Base-by-base conservation (phyloP, 345 rosid genomes). In the Populus ilicifolia region DNA sequence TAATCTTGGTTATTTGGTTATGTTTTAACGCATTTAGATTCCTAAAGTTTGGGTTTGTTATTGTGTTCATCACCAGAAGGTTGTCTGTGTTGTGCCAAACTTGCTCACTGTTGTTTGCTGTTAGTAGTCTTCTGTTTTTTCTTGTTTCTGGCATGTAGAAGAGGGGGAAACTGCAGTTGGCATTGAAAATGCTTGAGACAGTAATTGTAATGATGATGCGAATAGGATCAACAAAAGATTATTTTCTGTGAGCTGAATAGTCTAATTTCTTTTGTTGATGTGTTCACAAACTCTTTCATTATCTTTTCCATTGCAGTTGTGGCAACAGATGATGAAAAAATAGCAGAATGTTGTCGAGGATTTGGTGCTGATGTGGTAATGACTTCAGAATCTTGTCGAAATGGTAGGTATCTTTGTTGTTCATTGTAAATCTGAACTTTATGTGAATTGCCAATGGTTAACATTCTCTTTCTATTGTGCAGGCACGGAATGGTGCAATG, bases 341-440 rank as follows among this genome's bases (percentile, higher is more conserved):
- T 96, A 8, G 98, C 97, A 18, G 95, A 91, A 72, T 96, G 99
- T 33, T 96, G 99, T 85, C 93, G 94, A 79, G 90, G 92, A 66
- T 91, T 96, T 86, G 99, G 96, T 12, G 97, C 98, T 27, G 94
- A 92, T 88, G 99, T 96, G 46, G 81, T 96, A 75, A 92, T 96
- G 99, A 96, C 99, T 73, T 92, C 97, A 16, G 97, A 92, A 83
- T 89, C 97, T 80, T 93, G 98, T 75, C 89, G 73, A 83, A 96
- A 96, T 83, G 99, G 99, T 96, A n/a, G 44, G 50, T 3, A 23
- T 27, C 33, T 63, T 73, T 67, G 72, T 54, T 48, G 14, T 54
- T 67, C 12, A 46, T 20, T 17, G 39, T 35, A 13, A n/a, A 46
- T 50, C 52, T 25, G 71, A 46, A 6, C 12, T 54, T 6, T 72